Evolutionary conservation across 495 filamentous ascomycete genomes (phyloP), one percentile per base, ranked within the genome.

Genomic region (Mycothermus thermophilus): DNA sequence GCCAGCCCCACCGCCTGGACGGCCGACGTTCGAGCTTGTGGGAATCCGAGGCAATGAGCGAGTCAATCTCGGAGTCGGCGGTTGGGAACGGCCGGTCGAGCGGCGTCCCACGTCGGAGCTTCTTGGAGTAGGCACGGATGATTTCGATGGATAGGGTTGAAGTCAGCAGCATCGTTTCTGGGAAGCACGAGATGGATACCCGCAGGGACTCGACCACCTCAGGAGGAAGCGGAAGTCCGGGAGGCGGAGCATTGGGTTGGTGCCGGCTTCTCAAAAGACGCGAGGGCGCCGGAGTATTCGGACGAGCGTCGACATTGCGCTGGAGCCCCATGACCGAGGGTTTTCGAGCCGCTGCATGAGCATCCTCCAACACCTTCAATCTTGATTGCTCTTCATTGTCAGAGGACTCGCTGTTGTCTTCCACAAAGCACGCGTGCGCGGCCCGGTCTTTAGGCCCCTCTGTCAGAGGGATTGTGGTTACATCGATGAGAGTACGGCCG

Each of bases 141-240:
- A 56, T 65, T 35, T 68, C 62, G 32, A 67, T 54, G 3, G 63
- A 52, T 13, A 67, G 52, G 35, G 58, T 63, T 1, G 54, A 55
- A 2, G 60, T 57, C 22, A 56, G 47, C 8, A 68, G 54, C 59
- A 66, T 64, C 7, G 61, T 61, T 16, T 66, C 63, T 4, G 62
- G 62, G 26, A 66, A 66, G 34, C 58, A 62, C 7, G 55, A 34
- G 9, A 61, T 51, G 1, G 52, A 57, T 2, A 64, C 47, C 26
- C 55, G 46, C 12, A 66, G 52, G 1, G 52, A 60, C 15, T 66
- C 59, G 10, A 66, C 31, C 2, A 66, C 50, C 5, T 64, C 51
- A 3, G 54, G 49, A 0, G 62, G 60, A 1, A 64, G 51, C 3
- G 58, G 60, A 17, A 66, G 37, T 0, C 50, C 56, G 3, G 40